Base-by-base conservation (phyloP, 1,284 basidiomycete genomes). In the Heterobasidion parviporum region DNA sequence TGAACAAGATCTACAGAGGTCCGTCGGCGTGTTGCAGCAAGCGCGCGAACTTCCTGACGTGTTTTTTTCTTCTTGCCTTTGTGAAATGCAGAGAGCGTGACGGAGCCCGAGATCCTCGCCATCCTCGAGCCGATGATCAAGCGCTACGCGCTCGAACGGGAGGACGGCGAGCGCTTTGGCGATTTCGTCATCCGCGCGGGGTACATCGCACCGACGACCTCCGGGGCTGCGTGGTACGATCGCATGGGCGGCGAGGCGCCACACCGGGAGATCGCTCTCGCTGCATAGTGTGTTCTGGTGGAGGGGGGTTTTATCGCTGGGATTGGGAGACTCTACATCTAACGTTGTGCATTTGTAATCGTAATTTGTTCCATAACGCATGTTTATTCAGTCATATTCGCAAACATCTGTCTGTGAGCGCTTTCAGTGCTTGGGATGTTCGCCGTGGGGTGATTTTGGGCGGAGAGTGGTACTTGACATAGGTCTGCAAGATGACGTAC, bases 51-150 rank as follows among this genome's bases (percentile, higher is more conserved):
- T 26, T 18, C 43, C 33, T 44, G 50, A 53, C 49, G 10, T 4
- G 50, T 38, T 46, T 52, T 59, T 63, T 68, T 3, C 20, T n/a
- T n/a, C n/a, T n/a, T n/a, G n/a, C n/a, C n/a, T n/a, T n/a, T n/a
- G 50, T 16, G 50, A 34, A 16, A 9, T n/a, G 45, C 70, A 86
- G 94, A 98, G 79, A 85, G 86, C 18, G 94, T 98, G 44, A 87
- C 87, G 26, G 96, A 98, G 72, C 89, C 88, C 4, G 95, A 99
- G 73, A 98, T 98, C 62, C 75, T 99, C 52, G 85, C 85, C 6
- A 95, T 96, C 64, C 81, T 99, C 48, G 69, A 73, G 60, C 92
- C 93, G 1, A 93, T 99, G 87, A 95, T 99, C 77, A 93, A 92
- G 70, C 81, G 82, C 59, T 99, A 94, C 70, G 94, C 96, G 2